A percentile compares a stretch with the other conserved stretches of the same genome.
Evolutionary conservation across 345 rosid species (phyloP).

Genomic region (Diplotaxis tenuifolia): DNA sequence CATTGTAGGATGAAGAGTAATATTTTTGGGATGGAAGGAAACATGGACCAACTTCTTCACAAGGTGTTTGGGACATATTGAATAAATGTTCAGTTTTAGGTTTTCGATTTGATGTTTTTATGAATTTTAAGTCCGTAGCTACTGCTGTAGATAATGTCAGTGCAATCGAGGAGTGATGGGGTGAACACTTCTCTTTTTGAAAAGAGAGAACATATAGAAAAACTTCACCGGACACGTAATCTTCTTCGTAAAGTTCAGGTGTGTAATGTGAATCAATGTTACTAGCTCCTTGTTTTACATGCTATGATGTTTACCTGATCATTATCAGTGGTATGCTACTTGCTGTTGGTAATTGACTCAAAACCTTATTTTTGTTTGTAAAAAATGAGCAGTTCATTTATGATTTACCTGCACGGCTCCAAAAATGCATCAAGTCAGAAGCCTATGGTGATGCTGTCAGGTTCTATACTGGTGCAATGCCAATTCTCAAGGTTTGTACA

Average conservation of each 20-base stretch:
- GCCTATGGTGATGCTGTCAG: conserved; percentile 95
- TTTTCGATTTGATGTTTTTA: not conserved
- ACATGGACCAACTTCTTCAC: conserved; percentile 92
- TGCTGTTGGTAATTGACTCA: conserved; percentile 37
- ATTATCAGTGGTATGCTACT: conserved; percentile 1
- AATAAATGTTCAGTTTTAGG: not conserved
- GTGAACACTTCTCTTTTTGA: conserved; percentile 88
- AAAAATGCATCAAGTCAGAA: conserved; percentile 87
- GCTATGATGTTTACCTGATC: not conserved
- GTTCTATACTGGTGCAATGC: conserved; percentile 95
- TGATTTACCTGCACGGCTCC: conserved; percentile 96
- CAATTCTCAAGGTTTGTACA: conserved; percentile 78
- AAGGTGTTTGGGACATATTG: conserved; percentile 47
- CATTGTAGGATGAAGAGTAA: conserved; percentile 90
- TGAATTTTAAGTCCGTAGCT: not conserved
- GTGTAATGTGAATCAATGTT: conserved; percentile 16
- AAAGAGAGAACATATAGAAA: conserved; percentile 97
- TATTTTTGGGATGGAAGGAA: conserved; percentile 94
- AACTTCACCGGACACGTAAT: conserved; percentile 88
- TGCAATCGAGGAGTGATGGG: conserved; percentile 96
- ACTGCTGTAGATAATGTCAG: conserved; percentile 75
- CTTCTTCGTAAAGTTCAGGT: conserved; percentile 99
- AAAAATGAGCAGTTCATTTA: conserved; percentile 90
- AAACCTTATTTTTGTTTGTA: conserved; percentile 39
- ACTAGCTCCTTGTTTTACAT: conserved; percentile 2